phyloP scores from a whole-genome alignment of 1,284 basidiomycete genomes.

The Coniferiporia sulphurascens region DNA sequence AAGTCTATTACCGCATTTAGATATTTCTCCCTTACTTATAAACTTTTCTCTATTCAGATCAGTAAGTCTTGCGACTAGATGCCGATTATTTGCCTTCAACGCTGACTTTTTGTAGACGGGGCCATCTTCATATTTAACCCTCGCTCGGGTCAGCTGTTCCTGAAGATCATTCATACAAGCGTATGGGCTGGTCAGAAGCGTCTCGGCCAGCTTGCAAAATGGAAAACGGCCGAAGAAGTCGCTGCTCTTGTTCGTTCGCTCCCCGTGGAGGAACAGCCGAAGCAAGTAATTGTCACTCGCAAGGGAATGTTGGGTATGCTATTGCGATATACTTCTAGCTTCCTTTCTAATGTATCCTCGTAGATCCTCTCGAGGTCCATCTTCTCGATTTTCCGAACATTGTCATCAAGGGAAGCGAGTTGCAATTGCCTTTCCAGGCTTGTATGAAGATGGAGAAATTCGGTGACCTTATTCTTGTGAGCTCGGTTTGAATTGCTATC shows the following conservation, averaged over 20 bases:
- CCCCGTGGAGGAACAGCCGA: conserved; percentile 98
- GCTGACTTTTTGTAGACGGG: conserved; percentile 54
- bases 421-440: conserved; percentile 98
- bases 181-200: conserved; percentile 99
- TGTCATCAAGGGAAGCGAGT: conserved; percentile 98
- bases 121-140: conserved; percentile 99
- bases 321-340: background rate
- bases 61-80: conserved; percentile 17
- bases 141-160: conserved; percentile 94
- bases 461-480: conserved; percentile 89
- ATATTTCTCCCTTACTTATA: background rate
- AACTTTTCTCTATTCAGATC: conserved; percentile 19
- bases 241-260: conserved; percentile 95
- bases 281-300: conserved; percentile 98
- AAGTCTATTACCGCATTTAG: conserved; percentile 40
- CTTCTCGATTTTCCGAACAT: conserved; percentile 99
- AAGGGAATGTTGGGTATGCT: conserved; percentile 94
- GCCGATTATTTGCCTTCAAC: background rate
- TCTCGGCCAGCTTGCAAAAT: conserved; percentile 98
- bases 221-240: conserved; percentile 99
- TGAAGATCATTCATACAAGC: conserved; percentile 99
- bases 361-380: conserved; percentile 95
- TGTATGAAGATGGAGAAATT: conserved; percentile 99
- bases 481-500: conserved; percentile 20
- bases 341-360: conserved; percentile 10